Evolutionary conservation across 306 rosid species (phyloP), one percentile per base, ranked within the genome.

Genomic region (Lathyrus oleraceus): DNA sequence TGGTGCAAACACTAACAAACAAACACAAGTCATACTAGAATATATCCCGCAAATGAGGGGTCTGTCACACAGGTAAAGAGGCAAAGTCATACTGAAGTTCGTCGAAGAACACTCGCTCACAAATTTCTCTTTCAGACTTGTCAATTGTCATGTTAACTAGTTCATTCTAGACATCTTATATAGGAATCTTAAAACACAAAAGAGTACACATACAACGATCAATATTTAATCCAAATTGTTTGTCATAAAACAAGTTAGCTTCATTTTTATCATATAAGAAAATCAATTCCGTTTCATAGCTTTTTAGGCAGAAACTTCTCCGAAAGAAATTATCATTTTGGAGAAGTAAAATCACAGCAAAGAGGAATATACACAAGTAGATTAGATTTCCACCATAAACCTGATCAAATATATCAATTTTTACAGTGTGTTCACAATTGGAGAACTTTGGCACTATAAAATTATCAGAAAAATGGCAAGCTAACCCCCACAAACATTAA

Each of bases 361-460:
- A 74, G 40, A 57, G 74, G 54, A 27, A 42, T 69, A 64, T 48
- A 48, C 67, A 64, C 80, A 65, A 57, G 54, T 40, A 64, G 45
- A 44, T 48, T 23, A 42, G 11, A 32, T 66, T 67, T 49, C 71
- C 73, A 65, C 62, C 66, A 61, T 66, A 61, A 78, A 70, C 67
- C 73, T 13, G 49, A 67, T 45, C 54, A 64, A 70, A 35, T 20
- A 48, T 36, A 70, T 65, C 42, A 58, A 43, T 62, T 67, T 71
- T 40, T 71, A 82, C 81, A 82, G 35, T 67, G 52, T 54, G 67
- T 58, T 57, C 8, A 65, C 5, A 58, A 44, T 27, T 20, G 59
- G 42, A 65, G 54, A 82, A 71, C 65, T 36, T 64, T 39, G 76
- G 74, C 81, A 62, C 74, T 81, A 62, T 42, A 61, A 82, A 82